Base-by-base conservation (phyloP, 2,329 filamentous ascomycete genomes). In the Exophiala sp. region DNA sequence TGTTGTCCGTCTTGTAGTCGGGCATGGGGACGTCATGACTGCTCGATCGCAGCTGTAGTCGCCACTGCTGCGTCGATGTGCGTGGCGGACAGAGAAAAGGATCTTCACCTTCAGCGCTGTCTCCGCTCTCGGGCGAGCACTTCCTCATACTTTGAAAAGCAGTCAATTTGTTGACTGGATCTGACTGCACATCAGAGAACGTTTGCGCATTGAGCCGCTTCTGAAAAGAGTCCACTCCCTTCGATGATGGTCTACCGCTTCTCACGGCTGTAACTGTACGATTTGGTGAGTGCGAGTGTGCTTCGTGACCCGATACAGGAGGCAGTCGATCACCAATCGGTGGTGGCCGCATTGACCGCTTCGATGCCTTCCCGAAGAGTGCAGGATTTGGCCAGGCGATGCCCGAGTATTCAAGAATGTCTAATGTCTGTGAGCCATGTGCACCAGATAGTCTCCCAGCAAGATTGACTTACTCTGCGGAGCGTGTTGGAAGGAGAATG, bases 401-500 rank as follows among this genome's bases (percentile, higher is more conserved):
- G 3, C 80, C 80, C 2, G 83, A 84, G 56, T 75, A 77, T 69
- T 94, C 87, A 29, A 95, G 78, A 20, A 91, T 75, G 39, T 87
- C 89, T 89, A 61, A 12, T 5, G 35, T 5, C 6, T 35, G 12
- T 59, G 46, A 55, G 44, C 32, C 9, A 39, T 36, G 35, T 10
- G 8, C n/a, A 16, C 24, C 24, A 33, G 21, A 34, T 14, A 9
- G 21, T 44, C 9, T 24, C n/a, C 9, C 29, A 16, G 4, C 10
- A 11, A 8, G 16, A n/a, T 47, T 35, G 24, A 71, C 77, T 61
- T 73, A 92, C 89, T 79, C 50, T 88, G 72, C 1, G 90, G 89
- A 33, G 88, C 90, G 74, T 94, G 88, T 65, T 94, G 88, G 64
- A 95, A 95, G 1, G 89, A 86, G 69, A 95, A 94, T 11, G 81